A percentile compares a stretch with the other conserved stretches of the same genome.
phyloP scores from a whole-genome alignment of 805 yeast species.

The Peterozyma toletana region DNA sequence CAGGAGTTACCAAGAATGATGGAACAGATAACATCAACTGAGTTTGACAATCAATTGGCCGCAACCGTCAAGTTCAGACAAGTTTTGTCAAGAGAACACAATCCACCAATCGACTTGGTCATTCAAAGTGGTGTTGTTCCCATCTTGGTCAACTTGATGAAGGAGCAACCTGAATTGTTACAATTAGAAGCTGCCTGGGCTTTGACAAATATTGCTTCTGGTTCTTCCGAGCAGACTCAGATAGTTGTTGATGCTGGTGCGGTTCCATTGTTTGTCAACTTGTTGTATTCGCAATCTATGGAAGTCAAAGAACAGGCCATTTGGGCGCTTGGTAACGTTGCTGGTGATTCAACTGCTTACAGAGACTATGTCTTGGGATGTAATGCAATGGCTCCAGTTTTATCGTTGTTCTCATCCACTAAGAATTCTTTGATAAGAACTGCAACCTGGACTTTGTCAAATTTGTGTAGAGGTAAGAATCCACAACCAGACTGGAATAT shows the following conservation, averaged over 20 bases:
- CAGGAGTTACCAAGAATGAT: conserved; percentile 81
- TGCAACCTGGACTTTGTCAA: conserved; percentile 97
- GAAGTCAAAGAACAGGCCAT: conserved; percentile 98
- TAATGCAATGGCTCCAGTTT: conserved; percentile 85
- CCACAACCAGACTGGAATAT: conserved; percentile 95
- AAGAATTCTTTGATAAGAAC: conserved; percentile 90
- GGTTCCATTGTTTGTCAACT: conserved; percentile 81
- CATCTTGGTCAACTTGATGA: conserved; percentile 79
- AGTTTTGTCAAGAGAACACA: conserved; percentile 85
- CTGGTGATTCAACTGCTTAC: conserved; percentile 89
- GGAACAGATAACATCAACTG: conserved; percentile 66
- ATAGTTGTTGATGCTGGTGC: conserved; percentile 92
- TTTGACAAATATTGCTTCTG: conserved; percentile 96
- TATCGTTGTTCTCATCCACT: conserved; percentile 68
- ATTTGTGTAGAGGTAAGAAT: conserved; percentile 91
- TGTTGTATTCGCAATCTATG: conserved; percentile 70
- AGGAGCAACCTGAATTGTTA: conserved; percentile 72
- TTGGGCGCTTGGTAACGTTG: conserved; percentile 99
- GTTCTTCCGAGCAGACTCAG: conserved; percentile 81
- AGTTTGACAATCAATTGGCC: conserved; percentile 71
- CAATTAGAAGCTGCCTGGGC: conserved; percentile 99
- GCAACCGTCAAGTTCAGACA: conserved; percentile 94
- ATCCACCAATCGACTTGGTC: conserved; percentile 93
- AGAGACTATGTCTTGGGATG: conserved; percentile 84
- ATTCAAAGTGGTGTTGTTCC: conserved; percentile 93